Percentiles rank a stretch among this genome's conserved stretches.
phyloP scores from a whole-genome alignment of 495 filamentous ascomycete species.

The Cairneyella variabilis region DNA sequence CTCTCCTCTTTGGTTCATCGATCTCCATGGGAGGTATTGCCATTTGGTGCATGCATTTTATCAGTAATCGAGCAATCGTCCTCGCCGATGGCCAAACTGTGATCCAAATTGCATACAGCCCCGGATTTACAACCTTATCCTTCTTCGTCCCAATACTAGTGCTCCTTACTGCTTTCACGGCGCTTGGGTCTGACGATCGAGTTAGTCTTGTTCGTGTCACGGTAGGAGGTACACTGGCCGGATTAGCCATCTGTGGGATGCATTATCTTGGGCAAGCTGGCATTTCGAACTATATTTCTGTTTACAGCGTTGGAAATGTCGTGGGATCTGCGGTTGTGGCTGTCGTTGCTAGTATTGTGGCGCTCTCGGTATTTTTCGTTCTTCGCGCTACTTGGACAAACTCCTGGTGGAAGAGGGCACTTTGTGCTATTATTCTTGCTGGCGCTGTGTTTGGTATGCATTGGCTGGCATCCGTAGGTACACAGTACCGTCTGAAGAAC shows the following conservation, averaged over 20 bases:
- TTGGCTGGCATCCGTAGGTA: constrained; percentile 75
- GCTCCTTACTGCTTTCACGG: constrained; percentile 67
- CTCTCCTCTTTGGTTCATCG: constrained; percentile 67
- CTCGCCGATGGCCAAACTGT: constrained; percentile 55
- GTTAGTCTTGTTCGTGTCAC: constrained; percentile 53
- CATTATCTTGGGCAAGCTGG: constrained; percentile 83
- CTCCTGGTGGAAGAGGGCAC: constrained; percentile 67
- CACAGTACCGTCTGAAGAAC: constrained; percentile 4
- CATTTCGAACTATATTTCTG: constrained; percentile 70
- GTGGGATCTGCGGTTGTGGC: constrained; percentile 68
- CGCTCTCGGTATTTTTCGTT: constrained; percentile 73
- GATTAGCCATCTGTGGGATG: constrained; percentile 77
- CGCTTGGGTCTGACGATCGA: constrained; percentile 50
- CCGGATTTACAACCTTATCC: constrained; percentile 67
- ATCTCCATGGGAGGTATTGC: constrained; percentile 76
- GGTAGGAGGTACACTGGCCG: constrained; percentile 62
- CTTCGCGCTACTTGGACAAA: constrained; percentile 74
- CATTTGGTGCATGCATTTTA: constrained; percentile 72
- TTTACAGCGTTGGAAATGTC: constrained; percentile 52
- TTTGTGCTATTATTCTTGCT: constrained; percentile 64
- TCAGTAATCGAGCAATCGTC: constrained; percentile 75
- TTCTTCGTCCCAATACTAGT: constrained; percentile 77
- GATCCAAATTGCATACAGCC: constrained; percentile 69
- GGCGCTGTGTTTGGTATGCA: constrained; percentile 81
- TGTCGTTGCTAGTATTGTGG: constrained; percentile 58